Conservation (phyloP, 2,329 filamentous ascomycete species). For the Neobulgaria alba region DNA sequence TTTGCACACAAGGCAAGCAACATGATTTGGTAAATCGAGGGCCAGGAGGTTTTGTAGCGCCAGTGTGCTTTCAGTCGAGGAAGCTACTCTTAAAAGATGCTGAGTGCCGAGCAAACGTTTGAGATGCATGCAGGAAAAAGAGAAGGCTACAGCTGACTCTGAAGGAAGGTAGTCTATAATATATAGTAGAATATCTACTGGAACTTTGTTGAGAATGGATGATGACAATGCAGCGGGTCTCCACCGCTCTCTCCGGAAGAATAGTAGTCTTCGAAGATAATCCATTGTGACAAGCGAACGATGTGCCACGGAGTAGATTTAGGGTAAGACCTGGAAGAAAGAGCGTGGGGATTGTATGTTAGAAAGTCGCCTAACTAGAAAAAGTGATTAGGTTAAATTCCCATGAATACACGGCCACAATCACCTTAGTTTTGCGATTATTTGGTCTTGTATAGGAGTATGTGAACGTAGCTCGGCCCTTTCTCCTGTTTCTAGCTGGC, state of each 20-base stretch:
- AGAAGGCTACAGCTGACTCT: slow-evolving; percentile 9
- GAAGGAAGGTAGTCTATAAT: slow-evolving; percentile 10
- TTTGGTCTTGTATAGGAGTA: too few species aligned
- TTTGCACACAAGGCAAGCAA: slow-evolving; percentile 10
- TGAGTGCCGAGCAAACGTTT: slow-evolving; percentile 3
- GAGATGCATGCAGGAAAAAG: slow-evolving; percentile 9
- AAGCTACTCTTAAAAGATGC: slow-evolving; percentile 5
- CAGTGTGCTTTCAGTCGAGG: slow-evolving; percentile 4
- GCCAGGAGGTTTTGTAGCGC: slow-evolving; percentile 10
- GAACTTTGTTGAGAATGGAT: slow-evolving; percentile 3
- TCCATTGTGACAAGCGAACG: slow-evolving; percentile 2
- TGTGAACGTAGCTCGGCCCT: neutral
- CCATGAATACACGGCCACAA: too few species aligned
- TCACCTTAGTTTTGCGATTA: too few species aligned
- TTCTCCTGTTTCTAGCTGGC: neutral
- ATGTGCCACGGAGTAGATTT: neutral
- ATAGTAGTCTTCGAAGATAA: slow-evolving; percentile 4
- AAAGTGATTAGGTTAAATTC: too few species aligned
- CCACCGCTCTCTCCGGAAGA: neutral
- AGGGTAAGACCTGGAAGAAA: neutral
- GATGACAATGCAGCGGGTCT: slow-evolving; percentile 5
- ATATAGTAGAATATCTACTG: slow-evolving; percentile 5
- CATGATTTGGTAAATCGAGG: slow-evolving; percentile 10
- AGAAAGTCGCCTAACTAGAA: too few species aligned
- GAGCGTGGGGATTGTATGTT: neutral